phyloP scores from a whole-genome alignment of 306 rosid species.

The Quercus engelmannii region DNA sequence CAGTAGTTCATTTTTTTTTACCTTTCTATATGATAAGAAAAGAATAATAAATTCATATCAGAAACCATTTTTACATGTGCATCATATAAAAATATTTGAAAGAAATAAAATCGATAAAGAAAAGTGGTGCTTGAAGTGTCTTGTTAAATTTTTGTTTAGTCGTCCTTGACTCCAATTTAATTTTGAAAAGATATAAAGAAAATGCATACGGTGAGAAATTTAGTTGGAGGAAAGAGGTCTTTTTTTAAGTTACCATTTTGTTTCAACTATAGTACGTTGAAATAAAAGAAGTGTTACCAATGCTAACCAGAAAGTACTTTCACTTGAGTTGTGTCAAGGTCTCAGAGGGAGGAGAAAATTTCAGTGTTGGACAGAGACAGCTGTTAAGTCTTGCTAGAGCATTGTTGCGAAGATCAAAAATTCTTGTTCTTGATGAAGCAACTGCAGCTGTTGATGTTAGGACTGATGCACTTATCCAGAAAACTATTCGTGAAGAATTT shows the following conservation, averaged over 20 bases:
- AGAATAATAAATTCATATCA: not conserved
- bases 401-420: conserved; percentile 74
- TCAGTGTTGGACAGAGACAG: conserved; percentile 93
- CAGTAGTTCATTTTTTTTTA: not conserved
- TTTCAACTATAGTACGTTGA: not conserved
- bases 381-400: conserved; percentile 86
- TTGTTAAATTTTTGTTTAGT: not conserved
- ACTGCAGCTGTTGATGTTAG: conserved; percentile 92
- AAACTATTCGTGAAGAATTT: conserved; percentile 83
- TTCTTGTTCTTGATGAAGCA: conserved; percentile 93
- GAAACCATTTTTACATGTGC: not conserved
- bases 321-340: conserved; percentile 49
- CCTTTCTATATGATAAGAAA: not conserved
- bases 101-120: not conserved
- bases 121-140: not conserved
- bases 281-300: not conserved
- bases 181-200: not conserved
- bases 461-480: conserved; percentile 83
- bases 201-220: not conserved
- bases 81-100: not conserved
- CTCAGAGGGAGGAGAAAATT: conserved; percentile 85
- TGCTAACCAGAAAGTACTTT: not conserved
- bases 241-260: not conserved
- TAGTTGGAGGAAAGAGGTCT: not conserved
- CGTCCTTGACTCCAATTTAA: not conserved